phyloP scores from a whole-genome alignment of 1,139 yeast species.

The Saccharomyces hybrid region DNA sequence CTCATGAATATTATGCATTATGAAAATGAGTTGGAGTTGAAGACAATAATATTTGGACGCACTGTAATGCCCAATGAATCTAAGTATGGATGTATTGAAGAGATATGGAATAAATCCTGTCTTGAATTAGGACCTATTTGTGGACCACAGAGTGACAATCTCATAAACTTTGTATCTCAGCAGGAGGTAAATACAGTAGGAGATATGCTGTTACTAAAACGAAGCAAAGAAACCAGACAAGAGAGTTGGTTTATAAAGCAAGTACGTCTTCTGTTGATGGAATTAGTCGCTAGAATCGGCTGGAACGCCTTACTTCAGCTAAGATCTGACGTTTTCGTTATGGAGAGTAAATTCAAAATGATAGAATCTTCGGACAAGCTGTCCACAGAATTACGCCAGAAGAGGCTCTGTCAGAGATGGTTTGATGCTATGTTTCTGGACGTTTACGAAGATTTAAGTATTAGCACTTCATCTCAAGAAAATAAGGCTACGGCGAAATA shows the following conservation, averaged over 20 bases:
- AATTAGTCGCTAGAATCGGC: slow-evolving; percentile 60
- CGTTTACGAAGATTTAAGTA: slow-evolving; percentile 78
- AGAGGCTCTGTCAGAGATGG: slow-evolving; percentile 89
- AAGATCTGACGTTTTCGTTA: slow-evolving; percentile 80
- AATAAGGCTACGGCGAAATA: slow-evolving; percentile 42
- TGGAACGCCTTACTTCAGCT: slow-evolving; percentile 76
- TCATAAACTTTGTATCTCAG: slow-evolving; percentile 33
- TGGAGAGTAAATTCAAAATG: slow-evolving; percentile 51
- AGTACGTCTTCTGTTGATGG: slow-evolving; percentile 53
- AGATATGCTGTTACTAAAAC: slow-evolving; percentile 58
- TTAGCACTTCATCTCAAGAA: slow-evolving; percentile 52
- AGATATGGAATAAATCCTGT: slow-evolving; percentile 41
- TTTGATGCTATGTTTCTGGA: slow-evolving; percentile 79
- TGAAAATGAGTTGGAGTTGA: slow-evolving; percentile 2
- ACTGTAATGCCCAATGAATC: slow-evolving; percentile 65
- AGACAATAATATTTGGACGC: slow-evolving; percentile 40
- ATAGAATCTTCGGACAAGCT: slow-evolving; percentile 41
- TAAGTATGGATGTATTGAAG: slow-evolving; percentile 50
- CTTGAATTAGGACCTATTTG: slow-evolving; percentile 39
- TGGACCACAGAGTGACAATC: slow-evolving; percentile 46
- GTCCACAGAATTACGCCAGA: slow-evolving; percentile 40
- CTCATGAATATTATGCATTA: slow-evolving; percentile 38
- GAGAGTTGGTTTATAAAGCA: slow-evolving; percentile 67
- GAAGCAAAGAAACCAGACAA: slow-evolving; percentile 67
- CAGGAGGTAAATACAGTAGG: slow-evolving; percentile 40